Evolutionary conservation across 1,284 basidiomycete species (phyloP).

Genomic region (Pascua guehoae): DNA sequence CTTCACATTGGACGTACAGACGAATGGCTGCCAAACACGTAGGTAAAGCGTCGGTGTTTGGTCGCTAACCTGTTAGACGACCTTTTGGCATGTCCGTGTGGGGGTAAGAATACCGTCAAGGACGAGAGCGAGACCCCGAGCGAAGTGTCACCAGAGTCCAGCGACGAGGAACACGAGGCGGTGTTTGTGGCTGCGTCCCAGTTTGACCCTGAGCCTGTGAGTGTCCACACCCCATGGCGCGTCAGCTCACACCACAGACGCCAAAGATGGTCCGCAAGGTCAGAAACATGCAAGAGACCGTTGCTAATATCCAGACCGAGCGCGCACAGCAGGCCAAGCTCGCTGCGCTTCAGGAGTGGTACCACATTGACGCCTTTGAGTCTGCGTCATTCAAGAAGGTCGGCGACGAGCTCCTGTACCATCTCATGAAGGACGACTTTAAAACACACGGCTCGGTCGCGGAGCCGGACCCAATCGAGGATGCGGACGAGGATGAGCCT

Average conservation of each 20-base stretch:
- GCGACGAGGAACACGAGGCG: conserved; percentile 40
- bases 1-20: conserved; percentile 77
- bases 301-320: conserved; percentile 1
- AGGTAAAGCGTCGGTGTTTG: conserved; percentile 20
- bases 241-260: conserved; percentile 19
- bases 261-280: conserved; percentile 52
- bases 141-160: conserved; percentile 4
- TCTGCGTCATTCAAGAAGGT: conserved; percentile 55
- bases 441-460: conserved; percentile 3
- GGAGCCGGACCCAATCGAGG: background rate
- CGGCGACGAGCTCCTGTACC: conserved; percentile 31
- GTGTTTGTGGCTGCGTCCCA: conserved; percentile 73
- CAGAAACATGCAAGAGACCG: background rate
- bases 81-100: conserved; percentile 69
- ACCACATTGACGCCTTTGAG: conserved; percentile 61
- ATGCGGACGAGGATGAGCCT: background rate
- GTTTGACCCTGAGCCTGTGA: conserved; percentile 39
- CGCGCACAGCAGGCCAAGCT: conserved; percentile 69
- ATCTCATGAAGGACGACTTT: conserved; percentile 30
- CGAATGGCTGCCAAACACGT: conserved; percentile 76
- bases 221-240: conserved; percentile 6
- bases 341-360: conserved; percentile 81
- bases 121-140: conserved; percentile 12
- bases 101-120: conserved; percentile 17
- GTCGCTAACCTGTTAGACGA: conserved; percentile 46